Evolutionary conservation across 805 yeast species (phyloP).

Genomic region (Ogataea haglerorum): DNA sequence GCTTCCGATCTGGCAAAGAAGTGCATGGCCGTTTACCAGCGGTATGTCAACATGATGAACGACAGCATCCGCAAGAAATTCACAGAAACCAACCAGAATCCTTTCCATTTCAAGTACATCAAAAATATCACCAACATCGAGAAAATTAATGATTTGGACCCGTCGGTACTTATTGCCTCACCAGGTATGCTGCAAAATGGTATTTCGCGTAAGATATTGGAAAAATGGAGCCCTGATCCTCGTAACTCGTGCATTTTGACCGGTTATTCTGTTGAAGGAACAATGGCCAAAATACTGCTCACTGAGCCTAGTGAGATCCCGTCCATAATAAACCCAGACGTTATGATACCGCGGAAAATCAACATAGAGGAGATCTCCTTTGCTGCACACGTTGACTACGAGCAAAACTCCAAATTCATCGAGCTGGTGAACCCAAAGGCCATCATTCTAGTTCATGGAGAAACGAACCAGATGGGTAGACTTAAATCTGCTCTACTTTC

Average conservation of each 20-base stretch:
- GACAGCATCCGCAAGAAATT: conserved; percentile 76
- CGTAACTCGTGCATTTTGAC: conserved; percentile 84
- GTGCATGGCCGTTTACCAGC: conserved; percentile 96
- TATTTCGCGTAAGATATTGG: conserved; percentile 83
- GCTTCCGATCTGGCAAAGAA: conserved; percentile 92
- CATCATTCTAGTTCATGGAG: conserved; percentile 94
- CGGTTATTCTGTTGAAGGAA: conserved; percentile 98
- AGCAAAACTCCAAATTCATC: conserved; percentile 87
- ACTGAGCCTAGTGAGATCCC: conserved; percentile 92
- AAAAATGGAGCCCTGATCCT: conserved; percentile 97
- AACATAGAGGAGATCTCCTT: conserved; percentile 91
- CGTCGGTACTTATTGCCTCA: conserved; percentile 92
- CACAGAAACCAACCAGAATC: conserved; percentile 77
- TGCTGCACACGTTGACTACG: conserved; percentile 99
- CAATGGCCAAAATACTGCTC: conserved; percentile 87
- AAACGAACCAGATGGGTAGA: conserved; percentile 97
- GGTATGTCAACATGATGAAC: conserved; percentile 96
- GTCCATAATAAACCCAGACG: conserved; percentile 74
- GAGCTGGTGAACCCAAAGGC: conserved; percentile 81
- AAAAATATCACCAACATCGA: conserved; percentile 77
- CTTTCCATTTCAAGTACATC: conserved; percentile 85
- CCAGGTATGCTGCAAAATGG: conserved; percentile 99
- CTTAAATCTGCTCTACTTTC: conserved; percentile 87
- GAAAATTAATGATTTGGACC: conserved; percentile 86
- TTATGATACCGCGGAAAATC: conserved; percentile 80